These are phyloP conservation scores for Medakamo hakoo DNA, from an alignment of 139 green algal genomes.

Conservation along the genomic window DNA sequence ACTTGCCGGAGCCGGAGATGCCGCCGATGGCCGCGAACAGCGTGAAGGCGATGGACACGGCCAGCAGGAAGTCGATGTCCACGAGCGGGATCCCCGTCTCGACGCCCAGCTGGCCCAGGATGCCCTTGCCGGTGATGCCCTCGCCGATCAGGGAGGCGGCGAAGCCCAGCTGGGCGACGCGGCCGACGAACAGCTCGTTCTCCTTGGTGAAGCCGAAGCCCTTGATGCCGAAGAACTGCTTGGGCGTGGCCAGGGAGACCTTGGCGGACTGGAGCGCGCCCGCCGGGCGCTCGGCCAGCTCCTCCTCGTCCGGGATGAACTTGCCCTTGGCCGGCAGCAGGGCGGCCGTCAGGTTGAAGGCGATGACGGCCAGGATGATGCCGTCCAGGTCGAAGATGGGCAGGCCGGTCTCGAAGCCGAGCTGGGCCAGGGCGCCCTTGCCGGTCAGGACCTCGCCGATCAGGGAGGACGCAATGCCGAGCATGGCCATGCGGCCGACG, in stretches of 20 bases:
- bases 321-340: slow-evolving; percentile 25
- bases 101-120: slow-evolving; percentile 45
- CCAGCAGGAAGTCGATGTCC: slow-evolving; percentile 45
- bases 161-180: slow-evolving; percentile 66
- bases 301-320: slow-evolving; percentile 24
- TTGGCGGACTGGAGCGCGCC: slow-evolving; percentile 43
- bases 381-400: slow-evolving; percentile 33
- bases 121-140: slow-evolving; percentile 50
- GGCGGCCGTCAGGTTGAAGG: slow-evolving; percentile 40
- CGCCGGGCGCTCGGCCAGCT: slow-evolving; percentile 18
- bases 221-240: slow-evolving; percentile 15
- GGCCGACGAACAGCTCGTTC: slow-evolving; percentile 70
- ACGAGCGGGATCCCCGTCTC: slow-evolving; percentile 42
- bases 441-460: slow-evolving; percentile 49
- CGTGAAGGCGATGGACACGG: slow-evolving; percentile 41
- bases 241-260: slow-evolving; percentile 28
- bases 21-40: slow-evolving; percentile 33
- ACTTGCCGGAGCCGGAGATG: slow-evolving; percentile 24
- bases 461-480: slow-evolving; percentile 41
- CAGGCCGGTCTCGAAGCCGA: slow-evolving; percentile 39
- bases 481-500: slow-evolving; percentile 56
- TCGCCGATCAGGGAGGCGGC: slow-evolving; percentile 55
- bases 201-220: slow-evolving; percentile 24
- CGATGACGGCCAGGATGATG: slow-evolving; percentile 37
- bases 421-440: slow-evolving; percentile 47